Base-by-base conservation (phyloP, 305 asterid species). In the Fraxinus paxiana region DNA sequence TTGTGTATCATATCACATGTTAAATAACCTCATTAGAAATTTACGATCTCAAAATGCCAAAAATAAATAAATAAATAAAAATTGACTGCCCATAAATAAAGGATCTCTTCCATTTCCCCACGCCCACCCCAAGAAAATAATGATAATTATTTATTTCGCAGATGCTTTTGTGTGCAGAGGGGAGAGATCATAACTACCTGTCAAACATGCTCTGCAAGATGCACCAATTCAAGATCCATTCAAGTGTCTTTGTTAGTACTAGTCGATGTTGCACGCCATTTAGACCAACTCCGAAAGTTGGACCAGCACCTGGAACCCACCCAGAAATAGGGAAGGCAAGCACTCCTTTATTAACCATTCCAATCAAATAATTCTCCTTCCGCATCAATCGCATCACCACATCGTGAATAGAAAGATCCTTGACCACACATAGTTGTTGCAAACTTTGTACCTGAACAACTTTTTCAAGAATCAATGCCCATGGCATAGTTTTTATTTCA, bases 141-240 rank as follows among this genome's bases (percentile, higher is more conserved):
- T 61, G 71, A 22, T 8, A 59, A 24, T 61, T 24, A 54, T 17
- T 54, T 54, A 17, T 17, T 41, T 72, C 4, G 7, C 35, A 82
- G 13, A 46, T 73, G 38, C 73, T 59, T 41, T 18, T 15, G 70
- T 67, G 81, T 30, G 22, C 65, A 61, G 15, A 20, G 30, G 81
- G 72, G 54, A 24, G 31, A 17, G 80, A 77, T 54, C 26, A 76
- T n/a, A 70, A 80, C 77, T 75, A 92, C 99, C 98, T 82, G 86
- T 96, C 99, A 87, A 96, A 96, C 99, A 96, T 94, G 94, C 93
- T 92, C 86, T 94, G 98, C 34, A 96, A 84, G 86, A 96, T 89
- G 89, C 97, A 92, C 98, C 98, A 94, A 87, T 96, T 92, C 88
- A 96, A 87, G 81, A 92, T 88, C 99, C 98, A 96, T 67, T 96